Base-by-base conservation (phyloP, 2,329 filamentous ascomycete genomes). In the Penicillium palitans region DNA sequence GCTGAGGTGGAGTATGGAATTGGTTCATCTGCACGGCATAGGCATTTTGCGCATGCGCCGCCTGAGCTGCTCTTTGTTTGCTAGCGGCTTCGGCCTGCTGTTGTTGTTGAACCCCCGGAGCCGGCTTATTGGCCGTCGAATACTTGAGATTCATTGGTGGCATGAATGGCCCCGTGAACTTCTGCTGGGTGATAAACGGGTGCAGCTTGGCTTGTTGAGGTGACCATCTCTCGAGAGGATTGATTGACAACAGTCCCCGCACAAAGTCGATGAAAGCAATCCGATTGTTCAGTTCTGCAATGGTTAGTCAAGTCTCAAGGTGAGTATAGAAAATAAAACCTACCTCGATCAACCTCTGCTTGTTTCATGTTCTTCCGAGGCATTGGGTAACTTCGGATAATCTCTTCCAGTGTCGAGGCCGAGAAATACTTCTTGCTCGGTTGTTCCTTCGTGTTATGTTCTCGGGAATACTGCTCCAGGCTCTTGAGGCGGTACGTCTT, bases 371-470 rank as follows among this genome's bases (percentile, higher is more conserved):
- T 97, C 80, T 99, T 99, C 70, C 95, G 85, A 48, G 95, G 95
- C 93, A 99, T 97, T 6, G 95, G 90, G 72, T 99, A 99, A 56
- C 90, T 92, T 73, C 96, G 91, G 79, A 99, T 98, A 64, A 99
- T 99, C 66, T 99, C 95, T 4, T 93, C 93, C 53, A 99, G 79
- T 1, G 92, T 96, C 41, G 87, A 97, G 37, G 93, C 92, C 68
- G 93, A 90, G 79, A 99, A 99, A 76, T 99, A 99, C 78, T 98
- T 98, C 82, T 99, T 99, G 85, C 95, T 99, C 24, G 95, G 95
- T 75, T 98, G 95, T 76, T 99, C 95, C 75, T 99, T 99, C 37
- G 92, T 95, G 59, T 90, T 90, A 73, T 96, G 95, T 73, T 99
- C 95, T 57, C 93, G 84, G 17, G 95, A 93, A 75, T 98, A 99